Conservation (phyloP, 768 basidiomycete genomes). For the Boletus tylopilopsis region DNA sequence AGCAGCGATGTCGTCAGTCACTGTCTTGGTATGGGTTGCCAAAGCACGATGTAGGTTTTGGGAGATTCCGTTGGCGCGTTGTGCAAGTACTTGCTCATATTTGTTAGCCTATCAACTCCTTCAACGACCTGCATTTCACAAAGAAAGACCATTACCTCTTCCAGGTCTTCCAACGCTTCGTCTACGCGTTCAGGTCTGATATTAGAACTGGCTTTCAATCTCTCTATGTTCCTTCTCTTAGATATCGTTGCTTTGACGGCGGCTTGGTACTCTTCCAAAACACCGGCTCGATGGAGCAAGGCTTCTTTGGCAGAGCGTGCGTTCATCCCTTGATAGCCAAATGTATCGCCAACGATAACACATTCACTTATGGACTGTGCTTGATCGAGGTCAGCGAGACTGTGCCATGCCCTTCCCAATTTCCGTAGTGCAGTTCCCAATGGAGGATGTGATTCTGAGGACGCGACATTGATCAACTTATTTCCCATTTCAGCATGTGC, state of each 20-base stretch:
- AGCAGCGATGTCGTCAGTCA: conserved; percentile 87
- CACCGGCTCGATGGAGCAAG: conserved; percentile 80
- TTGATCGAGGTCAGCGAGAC: conserved; percentile 81
- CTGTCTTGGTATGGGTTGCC: conserved; percentile 76
- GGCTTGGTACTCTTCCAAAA: conserved; percentile 90
- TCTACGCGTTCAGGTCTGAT: conserved; percentile 85
- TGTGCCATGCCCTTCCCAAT: conserved; percentile 84
- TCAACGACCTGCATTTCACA: conserved; percentile 5
- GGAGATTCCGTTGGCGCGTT: conserved; percentile 90
- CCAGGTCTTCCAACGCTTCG: conserved; percentile 88
- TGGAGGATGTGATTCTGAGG: conserved; percentile 83
- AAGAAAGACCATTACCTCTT: conserved; percentile 58
- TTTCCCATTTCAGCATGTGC: conserved; percentile 91
- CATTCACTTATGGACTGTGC: conserved; percentile 93
- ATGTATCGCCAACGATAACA: conserved; percentile 91
- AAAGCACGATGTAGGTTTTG: conserved; percentile 88
- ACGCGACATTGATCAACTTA: conserved; percentile 83
- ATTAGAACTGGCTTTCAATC: conserved; percentile 79
- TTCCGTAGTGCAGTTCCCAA: conserved; percentile 82
- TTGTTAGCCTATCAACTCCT: conserved; percentile 66
- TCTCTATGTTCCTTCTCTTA: conserved; percentile 88
- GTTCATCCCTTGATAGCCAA: conserved; percentile 96
- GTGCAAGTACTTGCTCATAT: conserved; percentile 80
- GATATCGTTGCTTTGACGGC: conserved; percentile 93
- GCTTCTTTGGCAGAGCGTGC: conserved; percentile 97